Evolutionary conservation across 371 early-diverging fungal species (phyloP).

Genomic region (Conidiobolus incongruus): DNA sequence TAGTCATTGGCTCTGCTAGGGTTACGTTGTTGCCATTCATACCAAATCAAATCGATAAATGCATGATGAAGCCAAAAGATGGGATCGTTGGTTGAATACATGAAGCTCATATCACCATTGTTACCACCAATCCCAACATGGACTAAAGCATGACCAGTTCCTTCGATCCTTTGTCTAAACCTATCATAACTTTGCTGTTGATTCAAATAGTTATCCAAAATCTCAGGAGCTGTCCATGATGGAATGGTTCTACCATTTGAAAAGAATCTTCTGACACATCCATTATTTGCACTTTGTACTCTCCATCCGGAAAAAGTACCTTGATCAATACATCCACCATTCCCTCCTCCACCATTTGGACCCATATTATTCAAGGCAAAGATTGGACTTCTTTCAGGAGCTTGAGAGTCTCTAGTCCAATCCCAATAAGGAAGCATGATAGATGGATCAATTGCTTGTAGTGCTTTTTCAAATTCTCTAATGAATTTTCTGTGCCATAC

Average conservation of each 20-base stretch:
- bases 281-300: not conserved
- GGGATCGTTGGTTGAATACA: constrained; percentile 12
- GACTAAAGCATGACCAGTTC: constrained; percentile 16
- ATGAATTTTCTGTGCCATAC: constrained; percentile 3
- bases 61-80: constrained; percentile 10
- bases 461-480: not conserved
- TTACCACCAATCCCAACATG: constrained; percentile 23
- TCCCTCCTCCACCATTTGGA: not conserved
- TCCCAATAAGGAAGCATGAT: constrained; percentile 6
- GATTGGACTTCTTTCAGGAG: not conserved
- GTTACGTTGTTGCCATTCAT: constrained; percentile 5
- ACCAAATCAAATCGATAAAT: constrained; percentile 8
- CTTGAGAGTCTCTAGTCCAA: not conserved
- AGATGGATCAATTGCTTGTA: too few relatives aligned
- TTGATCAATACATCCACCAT: not conserved
- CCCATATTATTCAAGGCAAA: not conserved
- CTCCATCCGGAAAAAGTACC: constrained; percentile 1
- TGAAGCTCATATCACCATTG: constrained; percentile 10
- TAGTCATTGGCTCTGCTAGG: not conserved
- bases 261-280: constrained; percentile 10
- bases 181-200: constrained; percentile 8
- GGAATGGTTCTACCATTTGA: constrained; percentile 1
- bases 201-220: not conserved
- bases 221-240: not conserved
- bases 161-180: constrained; percentile 14